Percentiles rank a stretch among this genome's conserved stretches.
Evolutionary conservation across 306 rosid genomes (phyloP).

Genomic region (Prosopis cineraria): DNA sequence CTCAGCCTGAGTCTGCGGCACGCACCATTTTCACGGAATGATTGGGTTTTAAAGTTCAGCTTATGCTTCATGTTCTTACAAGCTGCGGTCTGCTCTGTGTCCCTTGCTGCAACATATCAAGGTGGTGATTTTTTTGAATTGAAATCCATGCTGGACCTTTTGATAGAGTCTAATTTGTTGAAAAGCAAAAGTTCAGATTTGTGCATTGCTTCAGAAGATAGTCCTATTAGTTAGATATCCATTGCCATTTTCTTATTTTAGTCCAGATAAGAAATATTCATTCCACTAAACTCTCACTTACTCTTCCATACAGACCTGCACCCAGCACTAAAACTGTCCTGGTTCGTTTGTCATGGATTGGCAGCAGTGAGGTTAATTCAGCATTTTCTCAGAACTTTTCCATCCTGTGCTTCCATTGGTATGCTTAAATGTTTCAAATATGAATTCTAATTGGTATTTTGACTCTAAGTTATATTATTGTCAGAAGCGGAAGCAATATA

Average conservation of each 20-base stretch:
- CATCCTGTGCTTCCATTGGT: constrained; percentile 94
- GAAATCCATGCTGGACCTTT: neutral
- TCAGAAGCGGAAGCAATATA: neutral
- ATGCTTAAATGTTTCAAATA: constrained; percentile 22
- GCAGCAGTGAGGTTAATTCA: constrained; percentile 73
- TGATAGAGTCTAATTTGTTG: neutral
- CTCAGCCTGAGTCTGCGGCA: constrained; percentile 43
- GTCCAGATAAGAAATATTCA: neutral
- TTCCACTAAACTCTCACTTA: neutral
- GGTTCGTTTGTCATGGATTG: constrained; percentile 86
- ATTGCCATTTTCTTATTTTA: constrained; percentile 17
- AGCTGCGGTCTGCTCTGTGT: constrained; percentile 45
- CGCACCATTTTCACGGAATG: constrained; percentile 17
- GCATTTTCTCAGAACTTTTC: constrained; percentile 75
- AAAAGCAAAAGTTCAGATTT: neutral
- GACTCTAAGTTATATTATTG: constrained; percentile 7
- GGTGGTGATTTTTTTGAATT: constrained; percentile 44
- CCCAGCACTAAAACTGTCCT: constrained; percentile 54
- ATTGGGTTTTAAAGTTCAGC: constrained; percentile 54
- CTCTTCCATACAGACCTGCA: constrained; percentile 52
- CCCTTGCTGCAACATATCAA: constrained; percentile 52
- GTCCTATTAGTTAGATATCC: neutral
- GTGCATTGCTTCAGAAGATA: neutral
- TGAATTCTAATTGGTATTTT: constrained; percentile 7
- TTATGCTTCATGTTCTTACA: constrained; percentile 50